These are phyloP conservation scores for Drechslerella dactyloides DNA, from an alignment of 2,329 filamentous ascomycete genomes.

Conservation along the genomic window DNA sequence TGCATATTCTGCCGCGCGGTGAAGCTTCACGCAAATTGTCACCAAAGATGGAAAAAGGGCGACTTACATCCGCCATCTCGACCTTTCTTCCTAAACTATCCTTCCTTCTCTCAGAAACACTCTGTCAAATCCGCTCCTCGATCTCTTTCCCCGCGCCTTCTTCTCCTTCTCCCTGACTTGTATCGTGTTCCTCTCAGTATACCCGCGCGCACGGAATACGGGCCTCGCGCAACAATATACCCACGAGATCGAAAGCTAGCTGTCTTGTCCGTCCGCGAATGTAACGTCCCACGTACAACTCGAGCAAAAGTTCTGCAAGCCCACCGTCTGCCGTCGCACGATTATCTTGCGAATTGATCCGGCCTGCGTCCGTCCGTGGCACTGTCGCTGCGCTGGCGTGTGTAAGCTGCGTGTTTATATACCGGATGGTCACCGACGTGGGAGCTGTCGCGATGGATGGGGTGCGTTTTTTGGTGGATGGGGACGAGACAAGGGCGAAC, in stretches of 20 bases:
- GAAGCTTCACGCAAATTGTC: background rate
- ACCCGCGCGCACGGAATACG: background rate
- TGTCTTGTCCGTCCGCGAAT: background rate
- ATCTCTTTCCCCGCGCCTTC: background rate
- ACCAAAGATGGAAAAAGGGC: no score
- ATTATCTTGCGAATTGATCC: background rate
- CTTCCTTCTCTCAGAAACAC: conserved; percentile 6
- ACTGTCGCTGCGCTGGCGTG: conserved; percentile 1
- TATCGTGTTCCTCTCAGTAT: no score
- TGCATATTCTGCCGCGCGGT: conserved; percentile 10
- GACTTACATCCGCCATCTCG: conserved; percentile 42
- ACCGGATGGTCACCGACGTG: background rate
- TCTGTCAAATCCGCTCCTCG: background rate
- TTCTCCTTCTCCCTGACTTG: background rate
- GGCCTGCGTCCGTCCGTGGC: background rate
- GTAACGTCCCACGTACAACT: conserved; percentile 3
- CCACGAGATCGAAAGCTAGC: background rate
- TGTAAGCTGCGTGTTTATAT: background rate
- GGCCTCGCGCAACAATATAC: background rate
- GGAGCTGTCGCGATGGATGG: conserved; percentile 1
- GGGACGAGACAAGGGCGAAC: no score
- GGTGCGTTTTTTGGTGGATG: background rate
- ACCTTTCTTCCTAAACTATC: conserved; percentile 4
- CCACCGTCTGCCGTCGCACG: background rate
- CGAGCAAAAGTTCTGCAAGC: background rate